These are phyloP conservation scores for Ophiostoma sp. DNA, from an alignment of 2,329 filamentous ascomycete species.

Conservation along the genomic window DNA sequence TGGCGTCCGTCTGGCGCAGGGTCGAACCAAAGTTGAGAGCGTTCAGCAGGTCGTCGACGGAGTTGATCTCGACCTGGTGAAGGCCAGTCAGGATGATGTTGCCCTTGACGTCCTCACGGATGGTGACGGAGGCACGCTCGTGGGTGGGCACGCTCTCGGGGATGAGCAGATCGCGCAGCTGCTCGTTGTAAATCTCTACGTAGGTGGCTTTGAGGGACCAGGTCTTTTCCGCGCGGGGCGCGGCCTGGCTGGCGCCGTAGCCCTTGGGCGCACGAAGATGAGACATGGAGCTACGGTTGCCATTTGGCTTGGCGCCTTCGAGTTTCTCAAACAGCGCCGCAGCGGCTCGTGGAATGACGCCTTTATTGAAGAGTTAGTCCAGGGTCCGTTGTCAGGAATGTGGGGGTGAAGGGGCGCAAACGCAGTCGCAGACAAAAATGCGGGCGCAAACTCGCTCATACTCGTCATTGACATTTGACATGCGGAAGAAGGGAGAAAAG, in stretches of 20 bases:
- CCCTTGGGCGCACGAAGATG: slow-evolving; percentile 78
- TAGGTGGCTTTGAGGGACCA: slow-evolving; percentile 96
- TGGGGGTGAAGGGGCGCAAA: not conserved
- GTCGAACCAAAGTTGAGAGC: slow-evolving; percentile 90
- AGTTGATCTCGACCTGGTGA: slow-evolving; percentile 84
- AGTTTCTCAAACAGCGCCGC: slow-evolving; percentile 85
- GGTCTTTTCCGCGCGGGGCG: slow-evolving; percentile 63
- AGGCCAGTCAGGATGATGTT: slow-evolving; percentile 92
- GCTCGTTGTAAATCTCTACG: slow-evolving; percentile 97
- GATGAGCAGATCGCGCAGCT: slow-evolving; percentile 83
- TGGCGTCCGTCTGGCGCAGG: slow-evolving; percentile 95
- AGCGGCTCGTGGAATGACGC: slow-evolving; percentile 93
- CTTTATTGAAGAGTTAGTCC: slow-evolving; percentile 46
- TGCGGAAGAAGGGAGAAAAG: not conserved
- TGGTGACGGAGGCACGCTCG: slow-evolving; percentile 80
- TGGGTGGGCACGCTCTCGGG: slow-evolving; percentile 67
- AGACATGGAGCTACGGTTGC: slow-evolving; percentile 66
- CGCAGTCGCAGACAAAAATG: not conserved
- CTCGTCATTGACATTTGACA: not conserved
- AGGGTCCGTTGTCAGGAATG: not conserved
- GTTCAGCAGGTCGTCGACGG: slow-evolving; percentile 83
- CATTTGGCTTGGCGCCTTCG: slow-evolving; percentile 53
- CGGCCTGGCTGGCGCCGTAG: slow-evolving; percentile 59
- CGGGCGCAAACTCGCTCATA: not conserved
- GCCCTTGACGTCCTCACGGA: slow-evolving; percentile 90